Conservation (phyloP, 2,329 filamentous ascomycete genomes). For the Chaetomium sp. region DNA sequence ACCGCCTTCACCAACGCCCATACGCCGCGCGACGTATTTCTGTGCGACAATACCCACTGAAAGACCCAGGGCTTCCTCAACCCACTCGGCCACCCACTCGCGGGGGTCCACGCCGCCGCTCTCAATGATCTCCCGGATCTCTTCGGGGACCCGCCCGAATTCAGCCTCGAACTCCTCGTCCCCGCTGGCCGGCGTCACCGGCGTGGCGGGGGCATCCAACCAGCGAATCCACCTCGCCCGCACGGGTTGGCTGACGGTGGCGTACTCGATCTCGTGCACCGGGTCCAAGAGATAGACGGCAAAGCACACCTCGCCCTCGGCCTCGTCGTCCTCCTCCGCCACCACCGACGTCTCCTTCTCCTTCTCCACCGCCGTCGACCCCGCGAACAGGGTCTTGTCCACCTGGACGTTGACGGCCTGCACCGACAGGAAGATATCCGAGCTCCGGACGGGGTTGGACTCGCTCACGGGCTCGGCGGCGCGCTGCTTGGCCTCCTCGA, state of each 20-base stretch:
- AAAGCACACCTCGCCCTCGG: slow-evolving; percentile 69
- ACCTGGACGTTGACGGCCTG: slow-evolving; percentile 71
- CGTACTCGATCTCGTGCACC: slow-evolving; percentile 86
- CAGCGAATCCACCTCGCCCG: slow-evolving; percentile 86
- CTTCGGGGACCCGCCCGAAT: slow-evolving; percentile 65
- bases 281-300: slow-evolving; percentile 84
- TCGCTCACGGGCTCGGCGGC: slow-evolving; percentile 80
- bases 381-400: slow-evolving; percentile 62
- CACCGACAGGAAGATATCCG: slow-evolving; percentile 93
- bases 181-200: slow-evolving; percentile 56
- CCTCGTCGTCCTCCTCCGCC: slow-evolving; percentile 51
- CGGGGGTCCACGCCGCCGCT: slow-evolving; percentile 79
- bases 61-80: slow-evolving; percentile 81
- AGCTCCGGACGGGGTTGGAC: slow-evolving; percentile 85
- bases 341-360: slow-evolving; percentile 58
- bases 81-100: slow-evolving; percentile 97
- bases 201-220: slow-evolving; percentile 73
- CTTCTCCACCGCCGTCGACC: slow-evolving; percentile 54
- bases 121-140: slow-evolving; percentile 83
- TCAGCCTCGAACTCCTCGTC: slow-evolving; percentile 46
- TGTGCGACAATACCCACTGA: slow-evolving; percentile 86
- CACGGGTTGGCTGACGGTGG: slow-evolving; percentile 77
- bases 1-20: slow-evolving; percentile 88
- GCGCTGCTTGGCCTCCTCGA: slow-evolving; percentile 77
- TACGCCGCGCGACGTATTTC: slow-evolving; percentile 88